A percentile compares a stretch with the other conserved stretches of the same genome.
These are phyloP conservation scores for Euptelea pleiosperma DNA, from an alignment of 164 flowering plant genomes.

Conservation along the genomic window DNA sequence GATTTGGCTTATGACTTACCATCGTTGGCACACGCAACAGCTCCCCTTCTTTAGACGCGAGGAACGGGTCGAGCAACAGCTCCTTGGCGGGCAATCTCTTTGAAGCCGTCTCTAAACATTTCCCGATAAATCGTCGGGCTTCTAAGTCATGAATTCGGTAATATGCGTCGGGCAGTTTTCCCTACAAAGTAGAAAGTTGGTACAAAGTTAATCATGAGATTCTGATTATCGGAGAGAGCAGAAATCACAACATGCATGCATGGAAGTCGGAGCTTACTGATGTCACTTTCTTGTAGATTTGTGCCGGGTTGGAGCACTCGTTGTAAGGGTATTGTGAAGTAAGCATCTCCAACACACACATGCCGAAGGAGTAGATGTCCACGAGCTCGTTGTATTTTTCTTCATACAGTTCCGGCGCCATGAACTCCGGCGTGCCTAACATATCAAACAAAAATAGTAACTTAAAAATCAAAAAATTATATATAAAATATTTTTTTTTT, in stretches of 20 bases:
- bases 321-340: constrained; percentile 81
- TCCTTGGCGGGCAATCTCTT: constrained; percentile 61
- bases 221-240: too few species aligned
- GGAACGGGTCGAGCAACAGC: constrained; percentile 69
- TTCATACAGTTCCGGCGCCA: constrained; percentile 94
- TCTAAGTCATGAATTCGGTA: constrained; percentile 50
- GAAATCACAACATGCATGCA: too few species aligned
- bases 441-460: too few species aligned
- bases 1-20: background rate
- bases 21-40: constrained; percentile 12
- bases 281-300: constrained; percentile 95
- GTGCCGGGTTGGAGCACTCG: constrained; percentile 88
- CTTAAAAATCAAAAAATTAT: too few species aligned
- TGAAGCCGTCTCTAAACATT: constrained; percentile 58
- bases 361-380: constrained; percentile 89
- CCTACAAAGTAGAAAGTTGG: constrained; percentile 42
- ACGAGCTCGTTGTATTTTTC: constrained; percentile 87
- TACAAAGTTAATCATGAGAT: background rate
- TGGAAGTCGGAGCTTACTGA: constrained; percentile 47
- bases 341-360: constrained; percentile 91
- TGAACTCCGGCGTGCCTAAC: constrained; percentile 92
- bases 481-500: too few species aligned
- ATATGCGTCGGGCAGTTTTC: constrained; percentile 72
- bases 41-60: constrained; percentile 39
- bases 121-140: constrained; percentile 57